Base-by-base conservation (phyloP, 2,329 filamentous ascomycete genomes). In the Colletotrichum gigasporum region DNA sequence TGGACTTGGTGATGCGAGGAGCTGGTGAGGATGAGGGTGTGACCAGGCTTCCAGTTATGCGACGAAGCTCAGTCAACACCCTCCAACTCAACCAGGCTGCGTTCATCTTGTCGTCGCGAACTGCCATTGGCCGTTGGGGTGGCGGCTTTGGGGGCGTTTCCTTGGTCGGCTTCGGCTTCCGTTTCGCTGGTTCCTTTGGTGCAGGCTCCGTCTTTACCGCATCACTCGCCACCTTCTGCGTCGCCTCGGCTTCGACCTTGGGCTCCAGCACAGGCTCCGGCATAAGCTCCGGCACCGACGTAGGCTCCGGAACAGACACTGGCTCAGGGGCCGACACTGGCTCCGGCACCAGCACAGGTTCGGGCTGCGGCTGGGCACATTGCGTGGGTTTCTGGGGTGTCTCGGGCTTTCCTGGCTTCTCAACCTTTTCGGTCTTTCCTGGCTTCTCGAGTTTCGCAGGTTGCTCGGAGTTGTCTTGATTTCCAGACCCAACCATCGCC, bases 21-120 rank as follows among this genome's bases (percentile, higher is more conserved):
- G 6, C 32, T 28, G 5, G 20, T 18, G 51, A 51, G 6, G 45
- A 14, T 18, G 30, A 35, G 14, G 16, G 10, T 9, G 24, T 20
- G 18, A 16, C 8, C 5, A 32, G 18, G 20, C 54, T 65, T 4
- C 74, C 73, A 12, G 76, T 75, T 51, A 81, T 77, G 10, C 72
- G 74, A 34, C 73, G 77, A 45, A 82, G 75, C 54, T 78, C 74
- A 8, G 73, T 66, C 42, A 79, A 62, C 35, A 85, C 81, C 67
- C 80, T 84, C 60, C 74, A 70, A 2, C 76, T 75, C 63, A 81
- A 77, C 64, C 81, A 82, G 0, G 81, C 83, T 0, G 75, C 82
- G 22, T 80, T 82, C 11, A 71, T 73, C 64, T 78, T 82, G 60
- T 83, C 80, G 53, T 85, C 82, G 5, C 81, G 80, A 28, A 80